phyloP scores from a whole-genome alignment of 306 rosid genomes.

The Trifolium dubium region DNA sequence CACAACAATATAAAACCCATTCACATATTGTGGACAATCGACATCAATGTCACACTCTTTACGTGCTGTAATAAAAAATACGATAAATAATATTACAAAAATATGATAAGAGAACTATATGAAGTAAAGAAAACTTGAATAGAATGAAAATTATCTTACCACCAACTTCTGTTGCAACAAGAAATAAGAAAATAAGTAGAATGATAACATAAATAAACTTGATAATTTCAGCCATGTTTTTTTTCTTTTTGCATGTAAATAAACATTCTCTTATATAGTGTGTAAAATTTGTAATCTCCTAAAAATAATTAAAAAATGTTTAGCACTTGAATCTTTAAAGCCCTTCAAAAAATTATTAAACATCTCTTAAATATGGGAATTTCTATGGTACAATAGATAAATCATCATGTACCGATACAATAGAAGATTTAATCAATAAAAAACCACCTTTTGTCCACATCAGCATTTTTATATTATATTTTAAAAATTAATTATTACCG shows the following conservation, averaged over 20 bases:
- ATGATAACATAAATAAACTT: background rate
- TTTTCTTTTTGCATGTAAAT: background rate
- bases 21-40: background rate
- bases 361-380: background rate
- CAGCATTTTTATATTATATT: too few species aligned
- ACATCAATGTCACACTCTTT: background rate
- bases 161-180: background rate
- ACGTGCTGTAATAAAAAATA: background rate
- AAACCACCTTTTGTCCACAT: too few species aligned
- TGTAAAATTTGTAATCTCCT: background rate
- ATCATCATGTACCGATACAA: too few species aligned
- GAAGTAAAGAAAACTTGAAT: too few species aligned
- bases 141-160: too few species aligned
- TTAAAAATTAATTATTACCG: too few species aligned
- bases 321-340: background rate
- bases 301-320: background rate
- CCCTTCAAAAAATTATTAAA: background rate
- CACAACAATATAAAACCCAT: background rate
- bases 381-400: too few species aligned
- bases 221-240: background rate
- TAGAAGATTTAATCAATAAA: too few species aligned
- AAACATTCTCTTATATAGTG: background rate
- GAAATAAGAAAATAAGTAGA: background rate
- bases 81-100: background rate
- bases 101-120: background rate